Base-by-base conservation (phyloP, 768 basidiomycete species). In the Atractiella rhizophila region DNA sequence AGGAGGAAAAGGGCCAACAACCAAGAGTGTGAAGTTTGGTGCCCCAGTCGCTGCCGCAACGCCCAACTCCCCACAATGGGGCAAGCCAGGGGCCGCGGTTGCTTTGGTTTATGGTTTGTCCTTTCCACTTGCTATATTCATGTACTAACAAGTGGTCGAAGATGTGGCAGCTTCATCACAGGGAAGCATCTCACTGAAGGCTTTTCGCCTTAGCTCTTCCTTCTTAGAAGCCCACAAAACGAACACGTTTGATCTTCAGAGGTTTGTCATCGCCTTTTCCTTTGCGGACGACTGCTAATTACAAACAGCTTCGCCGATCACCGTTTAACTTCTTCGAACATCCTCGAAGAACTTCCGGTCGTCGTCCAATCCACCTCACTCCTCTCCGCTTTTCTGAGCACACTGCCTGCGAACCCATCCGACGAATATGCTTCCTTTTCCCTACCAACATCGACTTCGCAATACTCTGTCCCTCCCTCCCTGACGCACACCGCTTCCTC, bases 321-420 rank as follows among this genome's bases (percentile, higher is more conserved):
- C 46, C 45, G 48, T 36, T 45, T 52, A 28, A 37, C 47, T 21
- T 47, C 47, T 16, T 31, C 46, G 4, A 46, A 48, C 36, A 48
- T 51, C 39, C 47, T 51, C 37, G 49, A 48, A 36, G 49, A 51
- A 43, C 24, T 51, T 16, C 49, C 49, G 29, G 49, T 51, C 36
- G 25, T 40, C 21, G 41, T 51, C 18, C 46, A 45, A 36, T 46
- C 49, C 36, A 46, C 47, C 26, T 35, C 46, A 7, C 46, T 51
- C 34, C 42, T 51, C 9, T 46, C 47, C 30, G 49, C 49, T 31
- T 51, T 48, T 45, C 49, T 51, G 27, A 45, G 46, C 26, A 51
- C 49, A 30, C 44, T 48, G 18, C 40, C 44, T 11, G 35, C 49
- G n/a, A 36, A 46, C 1, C 28, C 49, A 9, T 18, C 49, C 21